These are phyloP conservation scores for Lophium mytilinum DNA, from an alignment of 495 filamentous ascomycete genomes.

Conservation along the genomic window DNA sequence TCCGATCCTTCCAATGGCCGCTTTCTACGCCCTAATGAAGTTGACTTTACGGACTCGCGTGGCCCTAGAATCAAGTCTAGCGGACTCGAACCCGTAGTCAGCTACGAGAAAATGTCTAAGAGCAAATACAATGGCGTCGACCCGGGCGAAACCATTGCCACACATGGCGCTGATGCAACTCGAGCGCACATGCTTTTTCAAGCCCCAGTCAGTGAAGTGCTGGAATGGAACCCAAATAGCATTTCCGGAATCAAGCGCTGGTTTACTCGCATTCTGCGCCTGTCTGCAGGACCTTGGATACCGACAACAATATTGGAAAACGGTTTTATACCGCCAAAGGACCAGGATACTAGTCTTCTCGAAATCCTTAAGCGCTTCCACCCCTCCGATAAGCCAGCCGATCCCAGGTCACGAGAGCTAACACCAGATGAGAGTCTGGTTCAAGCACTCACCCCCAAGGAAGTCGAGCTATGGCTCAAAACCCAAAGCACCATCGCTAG, in stretches of 20 bases:
- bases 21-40: slow-evolving; percentile 70
- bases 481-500: slow-evolving; percentile 58
- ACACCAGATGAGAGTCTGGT: not conserved
- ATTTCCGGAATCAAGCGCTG: slow-evolving; percentile 75
- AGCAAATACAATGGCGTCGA: slow-evolving; percentile 93
- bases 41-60: slow-evolving; percentile 49
- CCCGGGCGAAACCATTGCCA: slow-evolving; percentile 57
- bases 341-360: not conserved
- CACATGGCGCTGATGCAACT: slow-evolving; percentile 75
- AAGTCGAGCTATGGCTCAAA: slow-evolving; percentile 47
- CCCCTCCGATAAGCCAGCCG: not conserved
- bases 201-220: slow-evolving; percentile 69
- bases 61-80: slow-evolving; percentile 53
- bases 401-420: not conserved
- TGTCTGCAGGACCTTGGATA: slow-evolving; percentile 24
- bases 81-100: slow-evolving; percentile 48
- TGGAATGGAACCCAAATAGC: slow-evolving; percentile 83
- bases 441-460: not conserved
- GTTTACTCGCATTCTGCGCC: slow-evolving; percentile 57
- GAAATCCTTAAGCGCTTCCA: not conserved
- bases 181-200: slow-evolving; percentile 83
- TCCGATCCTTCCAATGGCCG: slow-evolving; percentile 63
- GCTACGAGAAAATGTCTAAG: slow-evolving; percentile 93
- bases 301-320: not conserved
- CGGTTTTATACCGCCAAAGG: not conserved